A percentile compares a stretch with the other conserved stretches of the same genome.
These are phyloP conservation scores for Ciborinia camelliae DNA, from an alignment of 2,329 filamentous ascomycete species.

Conservation along the genomic window DNA sequence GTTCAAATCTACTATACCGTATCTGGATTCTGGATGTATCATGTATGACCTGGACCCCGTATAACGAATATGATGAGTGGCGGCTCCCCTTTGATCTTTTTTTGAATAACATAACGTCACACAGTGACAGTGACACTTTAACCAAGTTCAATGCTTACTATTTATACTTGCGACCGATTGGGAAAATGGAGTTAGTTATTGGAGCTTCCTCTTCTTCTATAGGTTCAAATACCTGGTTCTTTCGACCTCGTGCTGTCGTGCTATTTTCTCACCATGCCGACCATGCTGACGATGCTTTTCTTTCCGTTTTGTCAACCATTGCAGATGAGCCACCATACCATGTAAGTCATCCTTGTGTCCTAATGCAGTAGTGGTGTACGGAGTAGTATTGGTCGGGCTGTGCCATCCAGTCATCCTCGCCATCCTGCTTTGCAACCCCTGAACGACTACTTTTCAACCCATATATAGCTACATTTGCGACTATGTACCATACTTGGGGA, in stretches of 20 bases:
- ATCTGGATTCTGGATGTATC: too few relatives aligned
- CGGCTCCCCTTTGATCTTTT: too few relatives aligned
- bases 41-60: not conserved
- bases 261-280: slow-evolving; percentile 1
- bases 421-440: not conserved
- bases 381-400: slow-evolving; percentile 5
- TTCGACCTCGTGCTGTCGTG: slow-evolving; percentile 4
- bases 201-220: not conserved
- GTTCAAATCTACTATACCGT: not conserved
- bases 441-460: not conserved
- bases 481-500: not conserved
- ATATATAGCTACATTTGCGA: not conserved
- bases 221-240: not conserved
- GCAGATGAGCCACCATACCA: not conserved
- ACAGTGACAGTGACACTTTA: not conserved
- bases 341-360: not conserved
- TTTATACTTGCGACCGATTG: not conserved
- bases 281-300: not conserved
- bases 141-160: not conserved
- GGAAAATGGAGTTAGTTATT: too few relatives aligned
- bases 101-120: too few relatives aligned
- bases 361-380: too few relatives aligned
- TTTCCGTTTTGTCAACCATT: not conserved
- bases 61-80: not conserved
- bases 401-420: not conserved